phyloP scores from a whole-genome alignment of 2,329 filamentous ascomycete species.

The Colletotrichum acutatum region DNA sequence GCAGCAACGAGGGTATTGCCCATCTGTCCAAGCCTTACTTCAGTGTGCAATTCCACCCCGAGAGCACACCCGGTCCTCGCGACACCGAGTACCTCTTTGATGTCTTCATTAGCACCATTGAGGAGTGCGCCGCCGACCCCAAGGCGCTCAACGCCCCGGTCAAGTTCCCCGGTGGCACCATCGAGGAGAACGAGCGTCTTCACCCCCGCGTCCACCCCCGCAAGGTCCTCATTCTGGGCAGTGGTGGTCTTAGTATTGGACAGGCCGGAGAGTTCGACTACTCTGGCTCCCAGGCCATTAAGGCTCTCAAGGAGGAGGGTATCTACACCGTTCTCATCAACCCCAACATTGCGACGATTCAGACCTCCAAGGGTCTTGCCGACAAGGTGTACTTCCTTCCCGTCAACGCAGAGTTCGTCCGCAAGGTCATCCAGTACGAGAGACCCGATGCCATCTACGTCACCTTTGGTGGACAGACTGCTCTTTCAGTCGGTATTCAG shows the following conservation, averaged over 20 bases:
- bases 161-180: slow-evolving; percentile 85
- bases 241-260: slow-evolving; percentile 95
- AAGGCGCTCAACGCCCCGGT: slow-evolving; percentile 78
- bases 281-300: slow-evolving; percentile 97
- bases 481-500: slow-evolving; percentile 95
- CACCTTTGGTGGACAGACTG: slow-evolving; percentile 97
- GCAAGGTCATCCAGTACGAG: slow-evolving; percentile 96
- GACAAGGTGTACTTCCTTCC: slow-evolving; percentile 99
- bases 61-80: slow-evolving; percentile 93
- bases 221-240: slow-evolving; percentile 94
- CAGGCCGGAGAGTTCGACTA: slow-evolving; percentile 99
- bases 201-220: slow-evolving; percentile 87
- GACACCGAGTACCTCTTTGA: slow-evolving; percentile 98
- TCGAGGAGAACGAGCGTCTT: slow-evolving; percentile 79
- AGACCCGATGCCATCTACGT: slow-evolving; percentile 96
- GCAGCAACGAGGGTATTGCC: slow-evolving; percentile 97
- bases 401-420: slow-evolving; percentile 95
- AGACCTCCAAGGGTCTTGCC: slow-evolving; percentile 96
- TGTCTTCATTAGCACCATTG: slow-evolving; percentile 90
- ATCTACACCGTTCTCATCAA: slow-evolving; percentile 99
- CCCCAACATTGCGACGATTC: slow-evolving; percentile 98
- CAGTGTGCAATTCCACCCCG: slow-evolving; percentile 99
- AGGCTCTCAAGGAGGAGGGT: slow-evolving; percentile 96
- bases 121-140: slow-evolving; percentile 74
- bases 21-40: slow-evolving; percentile 89